These are phyloP conservation scores for Toxoplasma gondii DNA, from an alignment of 169 alveolate genomes.

Conservation along the genomic window DNA sequence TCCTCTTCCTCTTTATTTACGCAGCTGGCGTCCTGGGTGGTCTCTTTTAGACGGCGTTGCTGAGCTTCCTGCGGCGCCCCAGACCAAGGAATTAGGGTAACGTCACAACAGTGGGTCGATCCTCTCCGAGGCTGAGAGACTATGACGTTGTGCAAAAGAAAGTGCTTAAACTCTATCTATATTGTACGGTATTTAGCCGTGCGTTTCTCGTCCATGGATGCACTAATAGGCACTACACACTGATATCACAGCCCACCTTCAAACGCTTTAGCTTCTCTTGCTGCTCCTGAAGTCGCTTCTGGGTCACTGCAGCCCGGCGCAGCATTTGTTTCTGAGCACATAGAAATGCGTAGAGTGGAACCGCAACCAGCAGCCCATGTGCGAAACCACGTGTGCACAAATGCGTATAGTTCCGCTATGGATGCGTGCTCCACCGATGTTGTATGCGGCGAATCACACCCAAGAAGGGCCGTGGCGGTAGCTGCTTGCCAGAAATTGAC, in stretches of 20 bases:
- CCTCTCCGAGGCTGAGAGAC: neutral
- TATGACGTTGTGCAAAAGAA: no score
- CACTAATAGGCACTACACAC: no score
- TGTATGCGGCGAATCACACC: no score
- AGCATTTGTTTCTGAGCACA: slow-evolving; percentile 75
- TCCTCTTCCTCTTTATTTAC: slow-evolving; percentile 30
- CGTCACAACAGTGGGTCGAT: neutral
- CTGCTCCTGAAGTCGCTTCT: slow-evolving; percentile 83
- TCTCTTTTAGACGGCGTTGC: slow-evolving; percentile 8
- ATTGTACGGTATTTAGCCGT: no score
- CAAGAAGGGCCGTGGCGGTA: no score
- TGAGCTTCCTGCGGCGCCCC: slow-evolving; percentile 14
- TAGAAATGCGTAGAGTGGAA: neutral
- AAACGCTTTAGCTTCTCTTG: slow-evolving; percentile 69
- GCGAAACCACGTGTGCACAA: neutral
- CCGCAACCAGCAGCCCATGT: no score
- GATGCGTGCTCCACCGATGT: no score
- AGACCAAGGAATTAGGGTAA: neutral
- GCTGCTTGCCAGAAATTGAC: no score
- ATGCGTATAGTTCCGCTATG: neutral
- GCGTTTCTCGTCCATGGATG: no score
- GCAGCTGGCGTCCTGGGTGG: neutral
- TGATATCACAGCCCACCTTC: neutral
- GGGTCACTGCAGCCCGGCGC: slow-evolving; percentile 83
- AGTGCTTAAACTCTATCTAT: no score